These are phyloP conservation scores for Aspergillus texensis DNA, from an alignment of 2,329 filamentous ascomycete species.

Conservation along the genomic window DNA sequence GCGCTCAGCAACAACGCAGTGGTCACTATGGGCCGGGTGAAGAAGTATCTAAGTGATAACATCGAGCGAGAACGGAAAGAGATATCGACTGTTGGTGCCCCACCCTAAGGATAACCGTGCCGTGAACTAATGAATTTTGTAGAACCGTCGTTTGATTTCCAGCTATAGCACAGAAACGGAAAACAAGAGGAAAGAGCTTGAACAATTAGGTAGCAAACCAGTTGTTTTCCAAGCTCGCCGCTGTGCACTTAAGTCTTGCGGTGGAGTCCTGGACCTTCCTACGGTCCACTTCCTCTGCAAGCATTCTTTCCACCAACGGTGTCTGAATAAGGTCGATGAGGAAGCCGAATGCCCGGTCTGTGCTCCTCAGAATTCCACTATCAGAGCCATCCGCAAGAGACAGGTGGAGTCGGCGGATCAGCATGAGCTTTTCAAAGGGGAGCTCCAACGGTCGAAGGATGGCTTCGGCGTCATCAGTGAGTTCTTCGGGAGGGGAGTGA, in stretches of 20 bases:
- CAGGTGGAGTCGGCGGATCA: conserved; percentile 85
- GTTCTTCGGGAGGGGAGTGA: conserved; percentile 93
- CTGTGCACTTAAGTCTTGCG: conserved; percentile 72
- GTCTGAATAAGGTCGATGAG: conserved; percentile 69
- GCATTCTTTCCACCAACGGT: conserved; percentile 93
- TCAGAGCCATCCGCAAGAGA: conserved; percentile 80
- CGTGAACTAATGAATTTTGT: conserved; percentile 34
- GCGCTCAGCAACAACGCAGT: conserved; percentile 78
- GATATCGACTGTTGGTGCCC: conserved; percentile 61
- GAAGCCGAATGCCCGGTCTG: conserved; percentile 84
- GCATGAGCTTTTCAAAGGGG: conserved; percentile 86
- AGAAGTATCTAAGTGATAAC: conserved; percentile 84
- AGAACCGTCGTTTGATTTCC: conserved; percentile 77
- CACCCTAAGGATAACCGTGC: not conserved
- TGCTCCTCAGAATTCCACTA: conserved; percentile 79
- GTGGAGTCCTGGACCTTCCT: conserved; percentile 76
- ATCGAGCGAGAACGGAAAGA: conserved; percentile 87
- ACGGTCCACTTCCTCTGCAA: conserved; percentile 96
- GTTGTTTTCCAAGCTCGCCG: conserved; percentile 88
- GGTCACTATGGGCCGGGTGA: conserved; percentile 97
- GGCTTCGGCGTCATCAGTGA: conserved; percentile 89
- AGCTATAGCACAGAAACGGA: conserved; percentile 85
- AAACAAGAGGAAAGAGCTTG: conserved; percentile 75
- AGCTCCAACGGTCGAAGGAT: conserved; percentile 75
- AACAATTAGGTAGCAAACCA: conserved; percentile 75